A percentile compares a stretch with the other conserved stretches of the same genome.
phyloP scores from a whole-genome alignment of 148 eudicot genomes.

The Cornus florida region DNA sequence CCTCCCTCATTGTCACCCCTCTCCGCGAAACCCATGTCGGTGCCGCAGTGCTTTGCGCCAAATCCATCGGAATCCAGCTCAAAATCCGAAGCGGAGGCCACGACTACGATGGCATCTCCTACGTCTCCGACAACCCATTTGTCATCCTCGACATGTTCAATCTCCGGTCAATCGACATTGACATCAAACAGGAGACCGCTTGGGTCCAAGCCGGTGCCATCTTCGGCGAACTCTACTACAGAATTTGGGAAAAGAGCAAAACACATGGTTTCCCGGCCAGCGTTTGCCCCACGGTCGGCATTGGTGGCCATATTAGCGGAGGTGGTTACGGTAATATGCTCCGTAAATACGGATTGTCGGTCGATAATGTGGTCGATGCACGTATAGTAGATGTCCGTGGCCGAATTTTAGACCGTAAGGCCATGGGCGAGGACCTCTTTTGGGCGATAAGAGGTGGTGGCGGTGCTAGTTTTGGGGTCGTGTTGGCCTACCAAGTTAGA shows the following conservation, averaged over 20 bases:
- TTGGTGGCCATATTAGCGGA: conserved; percentile 40
- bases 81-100: conserved; percentile 32
- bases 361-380: conserved; percentile 37
- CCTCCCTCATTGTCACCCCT: conserved; percentile 28
- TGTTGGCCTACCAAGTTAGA: conserved; percentile 24
- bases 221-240: conserved; percentile 27
- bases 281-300: conserved; percentile 23
- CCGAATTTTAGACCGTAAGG: conserved; percentile 18
- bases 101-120: conserved; percentile 28
- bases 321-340: conserved; percentile 38
- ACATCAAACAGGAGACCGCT: not conserved
- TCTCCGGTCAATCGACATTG: conserved; percentile 10
- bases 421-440: conserved; percentile 46
- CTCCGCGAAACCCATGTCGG: conserved; percentile 12
- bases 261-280: conserved; percentile 24
- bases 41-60: conserved; percentile 24
- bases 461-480: conserved; percentile 41
- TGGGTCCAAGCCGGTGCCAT: conserved; percentile 30
- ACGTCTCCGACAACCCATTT: conserved; percentile 15
- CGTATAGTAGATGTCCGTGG: conserved; percentile 30
- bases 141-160: conserved; percentile 32
- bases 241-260: conserved; percentile 14
- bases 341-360: conserved; percentile 29
- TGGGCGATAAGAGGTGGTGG: conserved; percentile 48
- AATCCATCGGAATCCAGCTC: not conserved